Evolutionary conservation across 352 stramenopile species (phyloP).

Genomic region (Phytophthora megakarya): DNA sequence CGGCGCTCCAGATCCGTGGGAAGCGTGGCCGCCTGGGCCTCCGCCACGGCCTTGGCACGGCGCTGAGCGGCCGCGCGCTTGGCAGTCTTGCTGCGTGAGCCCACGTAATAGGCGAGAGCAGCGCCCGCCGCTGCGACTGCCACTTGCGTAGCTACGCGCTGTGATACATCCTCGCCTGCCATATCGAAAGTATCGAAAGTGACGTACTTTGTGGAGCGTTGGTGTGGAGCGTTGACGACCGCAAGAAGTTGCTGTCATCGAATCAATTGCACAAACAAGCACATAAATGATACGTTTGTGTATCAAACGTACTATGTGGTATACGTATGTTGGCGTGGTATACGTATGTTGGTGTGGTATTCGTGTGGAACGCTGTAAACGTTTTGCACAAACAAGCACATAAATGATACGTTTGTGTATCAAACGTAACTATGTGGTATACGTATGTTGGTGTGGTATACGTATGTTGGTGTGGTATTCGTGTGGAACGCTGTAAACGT

Average conservation of each 20-base stretch:
- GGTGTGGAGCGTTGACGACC: not conserved
- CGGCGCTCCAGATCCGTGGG: slow-evolving; percentile 39
- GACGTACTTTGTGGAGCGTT: not conserved
- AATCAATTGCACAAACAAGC: slow-evolving; percentile 29
- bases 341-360: not conserved
- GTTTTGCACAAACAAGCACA: slow-evolving; percentile 29
- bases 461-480: not conserved
- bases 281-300: slow-evolving; percentile 5
- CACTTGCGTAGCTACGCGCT: slow-evolving; percentile 53
- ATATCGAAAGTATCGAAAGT: slow-evolving; percentile 31
- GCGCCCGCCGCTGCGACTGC: slow-evolving; percentile 57
- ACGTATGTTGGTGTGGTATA: not conserved
- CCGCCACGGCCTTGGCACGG: slow-evolving; percentile 19
- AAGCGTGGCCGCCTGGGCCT: slow-evolving; percentile 28
- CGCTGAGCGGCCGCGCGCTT: slow-evolving; percentile 33
- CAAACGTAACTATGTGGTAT: not conserved
- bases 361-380: not conserved
- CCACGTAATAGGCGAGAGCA: slow-evolving; percentile 70
- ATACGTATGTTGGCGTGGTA: not conserved
- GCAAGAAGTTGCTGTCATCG: slow-evolving; percentile 6
- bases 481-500: not conserved
- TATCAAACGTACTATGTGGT: not conserved
- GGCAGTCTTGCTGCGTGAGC: slow-evolving; percentile 49
- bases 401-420: slow-evolving; percentile 1
- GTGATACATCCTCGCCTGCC: slow-evolving; percentile 29